Evolutionary conservation across 2,329 filamentous ascomycete genomes (phyloP).

Genomic region (Apiospora rasikravindrae): DNA sequence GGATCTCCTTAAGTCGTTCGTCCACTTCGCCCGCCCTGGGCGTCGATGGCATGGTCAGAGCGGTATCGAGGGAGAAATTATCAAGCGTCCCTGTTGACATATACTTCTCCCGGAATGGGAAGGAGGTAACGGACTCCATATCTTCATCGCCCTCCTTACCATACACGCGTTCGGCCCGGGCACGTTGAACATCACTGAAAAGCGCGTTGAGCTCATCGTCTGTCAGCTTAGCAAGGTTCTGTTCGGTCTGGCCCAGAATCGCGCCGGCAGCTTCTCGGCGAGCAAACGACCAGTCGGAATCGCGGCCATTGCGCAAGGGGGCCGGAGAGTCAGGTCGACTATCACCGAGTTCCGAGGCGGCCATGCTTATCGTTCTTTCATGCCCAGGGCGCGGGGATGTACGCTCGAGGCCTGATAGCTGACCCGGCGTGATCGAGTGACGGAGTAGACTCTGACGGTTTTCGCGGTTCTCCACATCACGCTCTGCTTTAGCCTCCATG

Average conservation of each 20-base stretch:
- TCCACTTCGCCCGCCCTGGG: conserved; percentile 80
- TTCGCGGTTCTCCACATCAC: conserved; percentile 63
- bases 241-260: conserved; percentile 80
- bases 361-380: conserved; percentile 79
- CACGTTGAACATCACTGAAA: conserved; percentile 91
- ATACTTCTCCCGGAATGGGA: conserved; percentile 90
- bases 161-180: conserved; percentile 75
- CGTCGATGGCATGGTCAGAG: conserved; percentile 91
- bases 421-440: conserved; percentile 74
- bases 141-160: conserved; percentile 85
- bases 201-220: conserved; percentile 94
- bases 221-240: conserved; percentile 86
- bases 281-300: conserved; percentile 95
- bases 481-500: conserved; percentile 90
- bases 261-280: conserved; percentile 91
- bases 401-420: conserved; percentile 63
- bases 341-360: conserved; percentile 78
- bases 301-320: conserved; percentile 70
- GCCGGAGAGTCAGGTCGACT: conserved; percentile 82
- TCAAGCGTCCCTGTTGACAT: conserved; percentile 93
- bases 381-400: conserved; percentile 69
- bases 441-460: conserved; percentile 84
- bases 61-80: conserved; percentile 94
- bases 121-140: conserved; percentile 86
- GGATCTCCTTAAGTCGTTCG: conserved; percentile 73